A percentile compares a stretch with the other conserved stretches of the same genome.
phyloP scores from a whole-genome alignment of 129 eudicot species.

The Sambucus nigra region DNA sequence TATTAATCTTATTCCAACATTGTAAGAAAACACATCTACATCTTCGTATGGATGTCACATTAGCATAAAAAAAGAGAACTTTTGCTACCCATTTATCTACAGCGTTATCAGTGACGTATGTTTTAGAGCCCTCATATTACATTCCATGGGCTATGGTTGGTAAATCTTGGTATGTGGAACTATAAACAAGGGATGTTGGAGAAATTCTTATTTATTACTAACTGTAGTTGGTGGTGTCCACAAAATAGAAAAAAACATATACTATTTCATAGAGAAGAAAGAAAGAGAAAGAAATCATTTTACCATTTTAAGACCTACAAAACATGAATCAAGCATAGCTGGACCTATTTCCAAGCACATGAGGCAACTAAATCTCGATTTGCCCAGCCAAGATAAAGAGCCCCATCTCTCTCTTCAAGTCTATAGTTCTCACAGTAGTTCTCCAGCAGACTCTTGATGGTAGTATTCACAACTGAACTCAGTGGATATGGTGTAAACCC shows the following conservation, averaged over 20 bases:
- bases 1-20: no score
- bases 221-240: no score
- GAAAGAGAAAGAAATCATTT: background rate
- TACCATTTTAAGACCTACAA: constrained; percentile 11
- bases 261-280: background rate
- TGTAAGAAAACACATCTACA: no score
- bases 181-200: no score
- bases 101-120: background rate
- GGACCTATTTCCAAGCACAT: constrained; percentile 42
- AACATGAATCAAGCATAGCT: background rate
- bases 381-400: constrained; percentile 60
- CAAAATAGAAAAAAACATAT: background rate
- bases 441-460: constrained; percentile 36
- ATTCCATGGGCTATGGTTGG: no score
- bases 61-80: no score
- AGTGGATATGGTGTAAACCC: constrained; percentile 44
- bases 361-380: constrained; percentile 42
- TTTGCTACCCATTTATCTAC: background rate
- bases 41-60: no score
- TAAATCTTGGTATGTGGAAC: no score
- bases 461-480: constrained; percentile 41
- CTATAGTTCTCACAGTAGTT: constrained; percentile 32
- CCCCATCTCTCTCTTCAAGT: constrained; percentile 50
- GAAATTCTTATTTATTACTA: no score
- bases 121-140: background rate